These are phyloP conservation scores for Fagopyrum homotropicum DNA, from an alignment of 148 eudicot genomes.

Conservation along the genomic window DNA sequence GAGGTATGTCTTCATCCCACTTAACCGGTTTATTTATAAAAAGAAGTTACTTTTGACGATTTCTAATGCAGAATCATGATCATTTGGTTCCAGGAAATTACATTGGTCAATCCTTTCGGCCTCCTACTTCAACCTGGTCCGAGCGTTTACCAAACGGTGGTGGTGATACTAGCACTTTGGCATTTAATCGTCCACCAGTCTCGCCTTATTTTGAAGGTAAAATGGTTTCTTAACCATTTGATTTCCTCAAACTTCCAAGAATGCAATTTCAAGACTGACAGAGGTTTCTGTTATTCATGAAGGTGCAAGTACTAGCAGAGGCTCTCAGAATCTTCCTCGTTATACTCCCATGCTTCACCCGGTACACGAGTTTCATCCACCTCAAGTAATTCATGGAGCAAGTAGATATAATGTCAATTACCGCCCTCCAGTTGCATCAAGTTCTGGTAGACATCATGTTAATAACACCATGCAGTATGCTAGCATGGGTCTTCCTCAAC, in stretches of 20 bases:
- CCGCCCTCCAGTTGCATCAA: conserved; percentile 45
- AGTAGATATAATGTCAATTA: conserved; percentile 46
- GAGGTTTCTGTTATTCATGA: conserved; percentile 22
- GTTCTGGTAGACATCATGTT: conserved; percentile 41
- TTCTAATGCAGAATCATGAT: conserved; percentile 28
- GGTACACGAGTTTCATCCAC: conserved; percentile 40
- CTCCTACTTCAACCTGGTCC: conserved; percentile 54
- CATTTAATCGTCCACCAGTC: conserved; percentile 51
- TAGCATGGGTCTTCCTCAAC: conserved; percentile 29
- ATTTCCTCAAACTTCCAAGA: background rate
- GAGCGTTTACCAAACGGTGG: conserved; percentile 39
- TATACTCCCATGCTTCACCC: conserved; percentile 51
- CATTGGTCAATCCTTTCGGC: conserved; percentile 41
- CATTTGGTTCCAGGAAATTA: conserved; percentile 51
- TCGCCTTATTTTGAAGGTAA: conserved; percentile 62
- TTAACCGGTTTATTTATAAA: too few species aligned
- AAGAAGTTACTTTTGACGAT: too few species aligned
- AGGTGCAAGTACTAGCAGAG: conserved; percentile 32
- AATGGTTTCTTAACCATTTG: too few species aligned
- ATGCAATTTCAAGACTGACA: background rate
- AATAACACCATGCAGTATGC: conserved; percentile 33
- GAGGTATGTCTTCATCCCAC: conserved; percentile 24
- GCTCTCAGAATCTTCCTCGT: conserved; percentile 43
- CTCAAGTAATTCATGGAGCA: conserved; percentile 45
- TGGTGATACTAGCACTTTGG: conserved; percentile 32